phyloP scores from a whole-genome alignment of 805 yeast species.

The Metschnikowia koreensis region DNA sequence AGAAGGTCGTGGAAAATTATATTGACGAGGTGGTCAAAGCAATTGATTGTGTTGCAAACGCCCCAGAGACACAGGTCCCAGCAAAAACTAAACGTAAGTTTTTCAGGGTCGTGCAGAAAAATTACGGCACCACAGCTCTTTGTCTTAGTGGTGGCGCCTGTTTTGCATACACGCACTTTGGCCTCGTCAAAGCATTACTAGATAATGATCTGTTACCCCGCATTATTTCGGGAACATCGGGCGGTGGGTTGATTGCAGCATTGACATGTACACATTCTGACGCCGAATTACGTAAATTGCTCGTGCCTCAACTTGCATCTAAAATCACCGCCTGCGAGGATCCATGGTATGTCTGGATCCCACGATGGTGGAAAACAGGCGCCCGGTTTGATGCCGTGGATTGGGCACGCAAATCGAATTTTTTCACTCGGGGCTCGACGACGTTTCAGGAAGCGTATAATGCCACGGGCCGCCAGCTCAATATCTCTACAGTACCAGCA shows the following conservation, averaged over 20 bases:
- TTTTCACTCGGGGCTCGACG: constrained; percentile 71
- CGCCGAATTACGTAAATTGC: constrained; percentile 54
- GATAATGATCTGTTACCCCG: constrained; percentile 66
- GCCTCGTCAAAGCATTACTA: constrained; percentile 66
- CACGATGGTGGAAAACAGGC: constrained; percentile 70
- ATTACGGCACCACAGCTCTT: constrained; percentile 70
- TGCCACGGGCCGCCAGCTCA: constrained; percentile 66
- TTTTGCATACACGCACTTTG: constrained; percentile 75
- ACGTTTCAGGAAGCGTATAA: constrained; percentile 71
- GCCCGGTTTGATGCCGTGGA: constrained; percentile 73
- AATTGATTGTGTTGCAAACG: constrained; percentile 42
- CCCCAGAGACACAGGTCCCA: constrained; percentile 32
- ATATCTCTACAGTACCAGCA: constrained; percentile 76
- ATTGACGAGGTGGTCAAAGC: constrained; percentile 51
- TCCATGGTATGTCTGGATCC: constrained; percentile 56
- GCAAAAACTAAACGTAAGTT: constrained; percentile 45
- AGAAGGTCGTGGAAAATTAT: constrained; percentile 54
- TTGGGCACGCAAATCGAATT: constrained; percentile 68
- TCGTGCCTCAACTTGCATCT: constrained; percentile 60
- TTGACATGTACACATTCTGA: constrained; percentile 67
- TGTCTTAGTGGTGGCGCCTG: constrained; percentile 80
- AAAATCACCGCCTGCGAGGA: constrained; percentile 71
- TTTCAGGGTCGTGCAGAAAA: constrained; percentile 57
- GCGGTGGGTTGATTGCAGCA: constrained; percentile 79
- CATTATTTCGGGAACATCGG: constrained; percentile 75